Conservation (phyloP, 2,329 filamentous ascomycete genomes). For the Apiospora kogelbergensis region DNA sequence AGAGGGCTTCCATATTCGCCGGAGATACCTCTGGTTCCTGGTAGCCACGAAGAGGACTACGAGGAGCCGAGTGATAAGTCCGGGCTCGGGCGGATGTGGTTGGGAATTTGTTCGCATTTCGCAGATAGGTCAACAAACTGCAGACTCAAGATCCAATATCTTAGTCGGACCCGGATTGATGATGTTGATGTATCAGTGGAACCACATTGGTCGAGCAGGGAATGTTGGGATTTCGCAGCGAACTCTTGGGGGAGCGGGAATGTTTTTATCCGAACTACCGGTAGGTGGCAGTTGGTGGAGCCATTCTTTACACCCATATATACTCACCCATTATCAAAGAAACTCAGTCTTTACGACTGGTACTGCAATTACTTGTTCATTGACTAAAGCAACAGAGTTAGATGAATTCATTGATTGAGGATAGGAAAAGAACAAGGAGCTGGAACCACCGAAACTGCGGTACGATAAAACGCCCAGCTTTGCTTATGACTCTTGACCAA, state of each 20-base stretch:
- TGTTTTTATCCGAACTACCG: not conserved
- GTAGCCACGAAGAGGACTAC: not conserved
- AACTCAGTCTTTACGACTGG: too few relatives aligned
- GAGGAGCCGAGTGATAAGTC: not conserved
- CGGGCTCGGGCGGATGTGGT: not conserved
- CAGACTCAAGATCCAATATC: not conserved
- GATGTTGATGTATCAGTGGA: not conserved
- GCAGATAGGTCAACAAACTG: not conserved
- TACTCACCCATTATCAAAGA: too few relatives aligned
- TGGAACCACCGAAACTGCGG: too few relatives aligned
- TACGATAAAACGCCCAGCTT: too few relatives aligned
- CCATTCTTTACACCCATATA: too few relatives aligned
- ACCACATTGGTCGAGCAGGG: not conserved
- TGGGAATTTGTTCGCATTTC: not conserved
- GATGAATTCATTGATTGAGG: too few relatives aligned
- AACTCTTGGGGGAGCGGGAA: not conserved
- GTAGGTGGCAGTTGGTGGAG: too few relatives aligned
- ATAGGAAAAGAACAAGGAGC: too few relatives aligned
- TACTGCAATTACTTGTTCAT: too few relatives aligned
- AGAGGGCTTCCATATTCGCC: not conserved
- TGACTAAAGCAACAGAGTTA: too few relatives aligned
- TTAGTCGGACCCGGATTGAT: not conserved
- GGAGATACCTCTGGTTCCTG: not conserved
- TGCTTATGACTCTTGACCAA: too few relatives aligned
- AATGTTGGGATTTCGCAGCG: not conserved